Evolutionary conservation across 2,329 filamentous ascomycete species (phyloP).

Genomic region (Alternaria sp.): DNA sequence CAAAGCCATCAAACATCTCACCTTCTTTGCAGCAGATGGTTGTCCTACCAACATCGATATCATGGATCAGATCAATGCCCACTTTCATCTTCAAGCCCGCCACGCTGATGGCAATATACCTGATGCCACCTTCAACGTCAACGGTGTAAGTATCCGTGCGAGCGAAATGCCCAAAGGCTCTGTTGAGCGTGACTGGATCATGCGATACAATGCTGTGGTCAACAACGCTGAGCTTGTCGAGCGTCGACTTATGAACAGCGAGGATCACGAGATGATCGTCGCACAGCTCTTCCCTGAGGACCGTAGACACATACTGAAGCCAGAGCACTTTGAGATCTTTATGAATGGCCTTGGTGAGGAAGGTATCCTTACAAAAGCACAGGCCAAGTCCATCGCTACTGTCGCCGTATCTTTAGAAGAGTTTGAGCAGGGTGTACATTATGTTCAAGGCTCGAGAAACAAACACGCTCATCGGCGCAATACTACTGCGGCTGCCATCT

Average conservation of each 20-base stretch:
- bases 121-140: conserved; percentile 9
- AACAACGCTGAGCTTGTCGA: conserved; percentile 7
- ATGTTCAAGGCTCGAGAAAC: not conserved
- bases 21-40: conserved; percentile 5
- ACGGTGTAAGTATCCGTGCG: conserved; percentile 1
- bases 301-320: conserved; percentile 2
- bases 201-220: conserved; percentile 13
- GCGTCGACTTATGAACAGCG: conserved; percentile 5
- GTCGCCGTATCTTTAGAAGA: conserved; percentile 11
- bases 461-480: not conserved
- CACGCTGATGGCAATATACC: not conserved
- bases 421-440: conserved; percentile 9
- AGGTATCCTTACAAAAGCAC: conserved; percentile 9
- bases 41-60: conserved; percentile 10
- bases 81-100: not conserved
- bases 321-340: conserved; percentile 20
- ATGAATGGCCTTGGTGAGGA: conserved; percentile 13
- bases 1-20: conserved; percentile 8
- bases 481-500: conserved; percentile 1
- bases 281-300: conserved; percentile 18
- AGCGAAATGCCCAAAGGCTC: conserved; percentile 7
- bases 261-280: conserved; percentile 18
- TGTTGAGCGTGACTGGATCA: conserved; percentile 18
- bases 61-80: conserved; percentile 13
- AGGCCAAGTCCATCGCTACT: not conserved